Evolutionary conservation across 768 basidiomycete genomes (phyloP).

Genomic region (Xanthoconium purpureum): DNA sequence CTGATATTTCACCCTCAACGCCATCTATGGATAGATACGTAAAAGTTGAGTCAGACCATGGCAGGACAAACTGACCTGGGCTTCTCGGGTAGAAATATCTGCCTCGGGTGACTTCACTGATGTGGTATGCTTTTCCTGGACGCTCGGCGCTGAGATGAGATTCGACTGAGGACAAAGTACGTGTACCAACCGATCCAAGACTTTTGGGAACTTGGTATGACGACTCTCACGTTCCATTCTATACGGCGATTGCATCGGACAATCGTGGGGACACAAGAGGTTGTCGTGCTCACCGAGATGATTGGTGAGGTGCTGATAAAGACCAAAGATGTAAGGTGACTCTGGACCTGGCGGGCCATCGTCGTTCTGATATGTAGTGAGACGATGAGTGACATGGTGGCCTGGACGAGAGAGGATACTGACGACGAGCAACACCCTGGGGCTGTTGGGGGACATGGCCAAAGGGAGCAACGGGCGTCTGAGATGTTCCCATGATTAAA

Average conservation of each 20-base stretch:
- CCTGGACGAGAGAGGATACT: constrained; percentile 19
- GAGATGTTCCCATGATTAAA: constrained; percentile 23
- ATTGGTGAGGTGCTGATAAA: constrained; percentile 59
- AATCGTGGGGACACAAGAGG: constrained; percentile 6
- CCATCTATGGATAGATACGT: constrained; percentile 36
- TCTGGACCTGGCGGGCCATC: constrained; percentile 75
- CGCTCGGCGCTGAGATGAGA: not conserved
- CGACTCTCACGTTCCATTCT: constrained; percentile 82
- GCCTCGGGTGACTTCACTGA: constrained; percentile 68
- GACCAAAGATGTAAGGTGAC: constrained; percentile 73
- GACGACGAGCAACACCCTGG: constrained; percentile 44
- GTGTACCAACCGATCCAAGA: constrained; percentile 74
- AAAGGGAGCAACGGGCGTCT: constrained; percentile 7
- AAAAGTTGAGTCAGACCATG: not conserved
- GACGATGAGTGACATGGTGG: not conserved
- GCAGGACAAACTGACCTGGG: constrained; percentile 37
- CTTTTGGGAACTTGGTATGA: constrained; percentile 77
- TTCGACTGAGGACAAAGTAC: not conserved
- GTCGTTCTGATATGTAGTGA: constrained; percentile 56
- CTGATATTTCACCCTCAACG: constrained; percentile 65
- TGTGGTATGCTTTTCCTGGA: constrained; percentile 76
- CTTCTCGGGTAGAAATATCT: constrained; percentile 72
- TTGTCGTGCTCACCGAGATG: constrained; percentile 48
- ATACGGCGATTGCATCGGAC: not conserved
- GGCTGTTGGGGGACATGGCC: constrained; percentile 10